Percentiles rank a stretch among this genome's conserved stretches.
phyloP scores from a whole-genome alignment of 495 filamentous ascomycete genomes.

The Penicillium angulare region DNA sequence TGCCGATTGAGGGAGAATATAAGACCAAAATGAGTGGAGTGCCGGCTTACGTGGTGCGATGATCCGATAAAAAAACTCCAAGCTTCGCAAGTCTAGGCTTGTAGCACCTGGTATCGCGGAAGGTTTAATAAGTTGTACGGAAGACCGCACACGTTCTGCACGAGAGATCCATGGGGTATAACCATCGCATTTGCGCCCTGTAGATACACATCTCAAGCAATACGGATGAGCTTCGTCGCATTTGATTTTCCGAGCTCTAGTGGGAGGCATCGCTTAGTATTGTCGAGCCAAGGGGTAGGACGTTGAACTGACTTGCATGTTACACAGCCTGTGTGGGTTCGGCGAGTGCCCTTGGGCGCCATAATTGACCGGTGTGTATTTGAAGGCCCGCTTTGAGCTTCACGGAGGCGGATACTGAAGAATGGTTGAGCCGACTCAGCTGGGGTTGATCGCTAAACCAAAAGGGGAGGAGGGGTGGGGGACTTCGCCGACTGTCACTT shows the following conservation, averaged over 20 bases:
- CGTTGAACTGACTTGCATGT: conserved; percentile 3
- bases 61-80: not conserved
- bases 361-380: too few species aligned
- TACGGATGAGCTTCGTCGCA: conserved; percentile 16
- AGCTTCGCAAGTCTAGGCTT: not conserved
- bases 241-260: conserved; percentile 15
- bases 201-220: conserved; percentile 19
- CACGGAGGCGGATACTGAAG: too few species aligned
- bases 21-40: conserved; percentile 9
- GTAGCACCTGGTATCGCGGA: conserved; percentile 1
- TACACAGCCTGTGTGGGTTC: conserved; percentile 1
- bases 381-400: too few species aligned
- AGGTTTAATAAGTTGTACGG: not conserved
- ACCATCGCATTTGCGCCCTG: conserved; percentile 50
- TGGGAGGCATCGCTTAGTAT: not conserved
- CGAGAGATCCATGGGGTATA: conserved; percentile 13
- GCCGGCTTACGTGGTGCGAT: conserved; percentile 1
- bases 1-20: conserved; percentile 7
- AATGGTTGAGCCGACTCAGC: too few species aligned
- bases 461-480: too few species aligned
- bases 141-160: not conserved
- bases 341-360: not conserved
- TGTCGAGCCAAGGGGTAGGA: not conserved
- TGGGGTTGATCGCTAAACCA: too few species aligned
- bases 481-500: too few species aligned